Conservation (phyloP, 2,329 filamentous ascomycete genomes). For the Rutstroemia sp. region DNA sequence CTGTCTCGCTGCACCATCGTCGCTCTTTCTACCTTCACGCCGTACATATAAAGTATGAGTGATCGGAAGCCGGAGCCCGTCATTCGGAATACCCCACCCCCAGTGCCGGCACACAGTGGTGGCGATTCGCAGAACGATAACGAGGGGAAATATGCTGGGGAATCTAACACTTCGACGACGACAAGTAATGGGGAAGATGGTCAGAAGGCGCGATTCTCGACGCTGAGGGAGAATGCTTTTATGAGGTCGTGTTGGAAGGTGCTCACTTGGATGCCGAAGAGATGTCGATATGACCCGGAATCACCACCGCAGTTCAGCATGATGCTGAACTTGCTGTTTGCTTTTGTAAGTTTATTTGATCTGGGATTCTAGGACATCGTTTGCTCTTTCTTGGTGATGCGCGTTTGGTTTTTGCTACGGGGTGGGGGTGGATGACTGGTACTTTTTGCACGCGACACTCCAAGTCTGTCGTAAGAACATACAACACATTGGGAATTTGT, state of each 20-base stretch:
- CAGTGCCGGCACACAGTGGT: too few species aligned
- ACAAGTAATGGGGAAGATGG: conserved; percentile 8
- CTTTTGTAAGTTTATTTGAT: conserved; percentile 27
- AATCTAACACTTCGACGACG: conserved; percentile 8
- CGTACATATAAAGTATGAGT: neutral
- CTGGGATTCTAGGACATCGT: too few species aligned
- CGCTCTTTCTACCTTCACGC: neutral
- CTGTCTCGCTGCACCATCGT: neutral
- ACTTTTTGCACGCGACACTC: neutral
- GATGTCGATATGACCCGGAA: conserved; percentile 60
- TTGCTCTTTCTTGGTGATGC: neutral
- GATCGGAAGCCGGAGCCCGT: neutral
- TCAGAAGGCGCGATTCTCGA: conserved; percentile 10
- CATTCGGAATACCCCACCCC: neutral
- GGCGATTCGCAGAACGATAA: neutral
- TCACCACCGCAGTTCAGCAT: conserved; percentile 62
- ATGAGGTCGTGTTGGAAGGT: conserved; percentile 18
- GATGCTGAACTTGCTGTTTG: conserved; percentile 61
- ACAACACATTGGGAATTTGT: neutral
- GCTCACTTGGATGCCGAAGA: conserved; percentile 53
- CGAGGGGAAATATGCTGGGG: conserved; percentile 1
- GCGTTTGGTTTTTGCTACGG: neutral
- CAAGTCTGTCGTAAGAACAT: neutral
- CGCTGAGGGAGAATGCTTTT: conserved; percentile 14
- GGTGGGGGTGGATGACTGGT: neutral